phyloP scores from a whole-genome alignment of 805 yeast genomes.

The Wickerhamomyces bisporus region DNA sequence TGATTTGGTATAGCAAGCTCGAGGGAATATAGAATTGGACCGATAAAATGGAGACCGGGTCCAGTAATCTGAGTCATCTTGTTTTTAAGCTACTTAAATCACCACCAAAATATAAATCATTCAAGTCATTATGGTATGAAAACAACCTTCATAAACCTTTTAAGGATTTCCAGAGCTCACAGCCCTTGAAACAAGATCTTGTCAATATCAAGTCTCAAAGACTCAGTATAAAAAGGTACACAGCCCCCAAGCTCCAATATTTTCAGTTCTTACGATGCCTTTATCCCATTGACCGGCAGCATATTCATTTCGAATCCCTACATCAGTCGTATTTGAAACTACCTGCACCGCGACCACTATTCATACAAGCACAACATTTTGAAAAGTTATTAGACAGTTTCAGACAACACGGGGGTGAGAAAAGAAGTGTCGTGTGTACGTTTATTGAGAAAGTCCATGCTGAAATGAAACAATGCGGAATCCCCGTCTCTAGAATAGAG shows the following conservation, averaged over 20 bases:
- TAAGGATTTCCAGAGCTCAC: not conserved
- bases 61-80: too few species aligned
- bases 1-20: too few species aligned
- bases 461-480: slow-evolving; percentile 21
- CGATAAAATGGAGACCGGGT: too few species aligned
- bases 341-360: slow-evolving; percentile 30
- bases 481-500: slow-evolving; percentile 29
- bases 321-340: slow-evolving; percentile 22
- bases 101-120: not conserved
- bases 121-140: not conserved
- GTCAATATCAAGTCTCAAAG: not conserved
- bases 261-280: slow-evolving; percentile 18
- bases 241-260: slow-evolving; percentile 12
- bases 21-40: too few species aligned
- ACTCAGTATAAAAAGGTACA: slow-evolving; percentile 6
- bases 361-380: slow-evolving; percentile 25
- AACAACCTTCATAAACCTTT: not conserved
- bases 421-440: not conserved
- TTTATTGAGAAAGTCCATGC: slow-evolving; percentile 5
- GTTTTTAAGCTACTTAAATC: too few species aligned
- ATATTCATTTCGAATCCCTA: slow-evolving; percentile 11
- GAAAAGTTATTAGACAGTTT: slow-evolving; percentile 25
- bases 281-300: slow-evolving; percentile 8
- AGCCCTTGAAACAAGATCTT: slow-evolving; percentile 10
- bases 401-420: slow-evolving; percentile 7